Evolutionary conservation across 192 early-diverging fungal species (phyloP).

Genomic region (Mortierella antarctica): DNA sequence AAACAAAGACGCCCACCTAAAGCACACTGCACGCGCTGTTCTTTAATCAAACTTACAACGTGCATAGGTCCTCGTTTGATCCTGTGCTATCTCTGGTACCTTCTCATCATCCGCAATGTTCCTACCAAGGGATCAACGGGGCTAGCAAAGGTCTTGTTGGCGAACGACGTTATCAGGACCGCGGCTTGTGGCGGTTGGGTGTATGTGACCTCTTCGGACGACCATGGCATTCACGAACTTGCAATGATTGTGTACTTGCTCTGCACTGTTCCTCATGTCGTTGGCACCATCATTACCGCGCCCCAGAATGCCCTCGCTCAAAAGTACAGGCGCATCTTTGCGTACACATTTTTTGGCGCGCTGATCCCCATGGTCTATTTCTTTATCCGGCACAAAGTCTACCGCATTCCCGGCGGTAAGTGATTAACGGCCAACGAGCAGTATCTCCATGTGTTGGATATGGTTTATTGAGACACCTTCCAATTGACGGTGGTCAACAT

Average conservation of each 20-base stretch:
- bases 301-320: conserved; percentile 56
- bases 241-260: conserved; percentile 85
- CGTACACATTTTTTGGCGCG: conserved; percentile 73
- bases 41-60: too few relatives aligned
- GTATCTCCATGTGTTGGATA: too few relatives aligned
- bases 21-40: too few relatives aligned
- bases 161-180: conserved; percentile 70
- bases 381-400: conserved; percentile 83
- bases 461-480: too few relatives aligned
- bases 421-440: too few relatives aligned
- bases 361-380: conserved; percentile 82
- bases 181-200: conserved; percentile 87
- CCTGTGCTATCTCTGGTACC: conserved; percentile 59
- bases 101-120: conserved; percentile 31
- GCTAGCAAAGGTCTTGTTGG: conserved; percentile 48
- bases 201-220: conserved; percentile 84
- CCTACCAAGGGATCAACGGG: conserved; percentile 55
- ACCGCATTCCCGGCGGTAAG: conserved; percentile 73
- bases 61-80: conserved; percentile 61
- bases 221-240: conserved; percentile 82
- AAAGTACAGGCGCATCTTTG: conserved; percentile 65
- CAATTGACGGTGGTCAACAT: too few relatives aligned
- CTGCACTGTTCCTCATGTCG: conserved; percentile 80
- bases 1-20: too few relatives aligned
- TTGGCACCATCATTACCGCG: conserved; percentile 67